Conservation (phyloP, 352 stramenopile species). For the Pythium folliculosum region DNA sequence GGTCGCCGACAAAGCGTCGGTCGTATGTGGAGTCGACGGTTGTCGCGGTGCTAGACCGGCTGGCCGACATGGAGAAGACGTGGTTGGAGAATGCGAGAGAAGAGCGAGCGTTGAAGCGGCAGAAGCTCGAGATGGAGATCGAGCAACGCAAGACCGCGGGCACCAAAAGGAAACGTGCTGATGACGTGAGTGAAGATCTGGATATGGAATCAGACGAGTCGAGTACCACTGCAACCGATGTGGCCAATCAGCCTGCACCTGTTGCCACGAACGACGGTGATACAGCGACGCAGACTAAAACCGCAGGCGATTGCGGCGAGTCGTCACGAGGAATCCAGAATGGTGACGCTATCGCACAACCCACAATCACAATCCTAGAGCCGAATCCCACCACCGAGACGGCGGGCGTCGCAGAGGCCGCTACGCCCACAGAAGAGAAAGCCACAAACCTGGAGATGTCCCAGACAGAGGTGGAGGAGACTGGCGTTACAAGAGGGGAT, state of each 20-base stretch:
- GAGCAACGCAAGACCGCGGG: neutral
- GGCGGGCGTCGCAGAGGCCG: too few relatives aligned
- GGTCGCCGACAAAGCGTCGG: neutral
- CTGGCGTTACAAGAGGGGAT: neutral
- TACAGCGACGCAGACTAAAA: too few relatives aligned
- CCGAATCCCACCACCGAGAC: too few relatives aligned
- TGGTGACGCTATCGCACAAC: too few relatives aligned
- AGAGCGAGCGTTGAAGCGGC: constrained; percentile 8
- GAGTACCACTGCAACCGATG: too few relatives aligned
- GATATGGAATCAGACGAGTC: neutral
- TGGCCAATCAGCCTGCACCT: too few relatives aligned
- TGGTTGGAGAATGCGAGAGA: constrained; percentile 15
- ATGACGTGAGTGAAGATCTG: neutral
- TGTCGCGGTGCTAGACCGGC: constrained; percentile 8
- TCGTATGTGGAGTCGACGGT: constrained; percentile 18
- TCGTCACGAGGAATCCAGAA: too few relatives aligned
- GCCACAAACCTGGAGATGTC: too few relatives aligned
- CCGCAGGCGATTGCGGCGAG: too few relatives aligned
- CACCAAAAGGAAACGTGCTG: neutral
- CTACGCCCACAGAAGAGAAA: too few relatives aligned
- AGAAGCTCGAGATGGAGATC: neutral
- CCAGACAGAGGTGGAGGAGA: neutral
- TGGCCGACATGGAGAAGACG: constrained; percentile 11
- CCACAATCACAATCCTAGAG: too few relatives aligned
- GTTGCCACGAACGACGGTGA: too few relatives aligned